Evolutionary conservation across 306 rosid species (phyloP).

Genomic region (Crotalaria pallida): DNA sequence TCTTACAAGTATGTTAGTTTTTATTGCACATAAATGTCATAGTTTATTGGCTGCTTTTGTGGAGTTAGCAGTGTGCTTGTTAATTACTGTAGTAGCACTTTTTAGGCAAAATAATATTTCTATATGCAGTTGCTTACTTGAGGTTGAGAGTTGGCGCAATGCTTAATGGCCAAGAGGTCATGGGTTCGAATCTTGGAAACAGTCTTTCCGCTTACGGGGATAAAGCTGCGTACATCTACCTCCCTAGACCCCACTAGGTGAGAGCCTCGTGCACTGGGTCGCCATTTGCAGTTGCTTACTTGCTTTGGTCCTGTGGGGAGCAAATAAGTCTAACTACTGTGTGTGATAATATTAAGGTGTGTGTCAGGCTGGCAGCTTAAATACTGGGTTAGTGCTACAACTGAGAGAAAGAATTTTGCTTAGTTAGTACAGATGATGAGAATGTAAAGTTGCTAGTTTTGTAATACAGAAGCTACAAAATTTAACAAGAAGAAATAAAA

Average conservation of each 20-base stretch:
- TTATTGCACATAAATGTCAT: not conserved
- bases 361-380: not conserved
- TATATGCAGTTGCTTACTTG: too few species aligned
- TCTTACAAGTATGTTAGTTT: constrained; percentile 65
- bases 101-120: constrained; percentile 1
- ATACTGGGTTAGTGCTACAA: not conserved
- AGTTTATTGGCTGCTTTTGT: not conserved
- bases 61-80: not conserved
- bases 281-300: too few species aligned
- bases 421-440: not conserved
- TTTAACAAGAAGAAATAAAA: not conserved
- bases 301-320: too few species aligned
- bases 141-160: too few species aligned
- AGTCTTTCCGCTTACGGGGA: too few species aligned
- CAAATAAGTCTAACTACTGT: not conserved
- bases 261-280: too few species aligned
- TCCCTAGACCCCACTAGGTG: too few species aligned
- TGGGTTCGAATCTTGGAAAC: too few species aligned
- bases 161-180: too few species aligned
- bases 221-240: too few species aligned
- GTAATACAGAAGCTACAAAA: not conserved
- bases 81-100: too few species aligned
- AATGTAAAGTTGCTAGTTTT: not conserved
- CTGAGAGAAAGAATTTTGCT: not conserved
- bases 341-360: not conserved